These are phyloP conservation scores for Arachis monticola DNA, from an alignment of 331 rosid genomes.

Conservation along the genomic window DNA sequence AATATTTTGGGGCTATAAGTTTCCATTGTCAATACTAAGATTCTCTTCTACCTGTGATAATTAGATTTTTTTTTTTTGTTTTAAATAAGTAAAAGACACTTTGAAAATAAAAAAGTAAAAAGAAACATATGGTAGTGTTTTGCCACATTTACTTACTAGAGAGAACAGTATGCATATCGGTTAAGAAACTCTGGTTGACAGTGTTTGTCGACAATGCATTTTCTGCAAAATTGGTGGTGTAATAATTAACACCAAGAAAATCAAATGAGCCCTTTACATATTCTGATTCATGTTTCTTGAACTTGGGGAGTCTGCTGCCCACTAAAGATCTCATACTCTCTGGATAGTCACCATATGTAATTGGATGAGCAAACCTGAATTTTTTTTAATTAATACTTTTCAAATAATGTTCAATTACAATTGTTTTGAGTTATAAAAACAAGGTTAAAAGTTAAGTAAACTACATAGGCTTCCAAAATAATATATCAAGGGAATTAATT, in stretches of 20 bases:
- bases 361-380: conserved; percentile 55
- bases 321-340: conserved; percentile 43
- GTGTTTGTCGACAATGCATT: background rate
- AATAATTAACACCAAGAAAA: conserved; percentile 68
- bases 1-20: no score
- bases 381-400: no score
- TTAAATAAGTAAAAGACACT: no score
- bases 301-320: conserved; percentile 60
- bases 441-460: background rate
- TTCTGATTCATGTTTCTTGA: conserved; percentile 44
- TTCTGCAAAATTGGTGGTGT: conserved; percentile 53
- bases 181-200: conserved; percentile 33
- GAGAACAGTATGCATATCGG: conserved; percentile 43
- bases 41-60: no score
- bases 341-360: conserved; percentile 65
- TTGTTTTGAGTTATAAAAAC: background rate
- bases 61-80: no score
- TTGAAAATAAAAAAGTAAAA: no score
- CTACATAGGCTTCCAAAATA: no score
- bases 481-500: no score
- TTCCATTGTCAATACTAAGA: no score
- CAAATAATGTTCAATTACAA: background rate
- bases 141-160: conserved; percentile 35
- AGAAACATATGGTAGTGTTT: no score
- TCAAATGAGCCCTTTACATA: conserved; percentile 52